Evolutionary conservation across 257 asterid genomes (phyloP), one percentile per base, ranked within the genome.

Genomic region (Catharanthus roseus): DNA sequence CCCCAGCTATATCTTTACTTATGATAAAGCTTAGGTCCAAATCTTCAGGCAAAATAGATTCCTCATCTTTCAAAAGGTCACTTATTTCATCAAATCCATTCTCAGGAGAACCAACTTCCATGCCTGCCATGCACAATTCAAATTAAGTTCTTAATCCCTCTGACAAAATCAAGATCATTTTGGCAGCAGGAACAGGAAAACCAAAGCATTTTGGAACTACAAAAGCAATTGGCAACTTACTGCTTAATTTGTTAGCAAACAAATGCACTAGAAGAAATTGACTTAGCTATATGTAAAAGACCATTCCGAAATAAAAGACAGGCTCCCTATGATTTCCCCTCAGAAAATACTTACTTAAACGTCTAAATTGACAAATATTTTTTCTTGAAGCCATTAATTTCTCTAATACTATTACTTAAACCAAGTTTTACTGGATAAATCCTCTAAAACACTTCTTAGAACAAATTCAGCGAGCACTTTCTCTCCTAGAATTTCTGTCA

Each of bases 51-150:
- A 72, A 6, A 55, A 11, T 55, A 28, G 81, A 49, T 5, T 42
- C 81, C 68, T 76, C 78, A 31, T 68, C 69, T 56, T 69, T 72
- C 28, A 80, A 69, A 63, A 68, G 64, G 50, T 69, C 81, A 50
- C 72, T 63, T 47, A 75, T 80, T 67, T 69, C 73, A 72, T 76
- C 69, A 15, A 75, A 65, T 26, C 71, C 81, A 56, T 76, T 56
- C 18, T 36, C 76, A 28, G 78, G 73, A 68, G 83, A 68, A 62
- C 70, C 62, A 12, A 67, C 77, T 33, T 75, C 77, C 80, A 75
- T 79, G 24, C 77, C 78, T 75, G 77, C 28, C 45, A 39, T 6
- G 23, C 6, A 45, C 33, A 29, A 66, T 10, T 23, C 62, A 67
- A 31, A 58, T 1, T 18, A 29, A 21, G 34, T 55, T 2, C 45